Evolutionary conservation across 306 rosid genomes (phyloP).

Genomic region (Cicer pinnatifidum): DNA sequence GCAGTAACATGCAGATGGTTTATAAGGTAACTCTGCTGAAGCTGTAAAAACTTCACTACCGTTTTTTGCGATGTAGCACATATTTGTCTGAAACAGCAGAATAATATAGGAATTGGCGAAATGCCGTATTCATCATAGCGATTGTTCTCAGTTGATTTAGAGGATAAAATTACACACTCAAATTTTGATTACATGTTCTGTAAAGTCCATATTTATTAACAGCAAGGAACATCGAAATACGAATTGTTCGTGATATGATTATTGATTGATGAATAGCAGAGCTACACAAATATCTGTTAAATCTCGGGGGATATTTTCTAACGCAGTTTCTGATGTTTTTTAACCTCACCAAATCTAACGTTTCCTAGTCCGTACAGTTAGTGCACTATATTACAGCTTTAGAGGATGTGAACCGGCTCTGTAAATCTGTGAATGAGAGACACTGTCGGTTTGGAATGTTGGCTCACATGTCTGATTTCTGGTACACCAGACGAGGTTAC

Average conservation of each 20-base stretch:
- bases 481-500: too few species aligned
- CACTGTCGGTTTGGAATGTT: too few species aligned
- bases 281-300: slow-evolving; percentile 3
- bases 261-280: slow-evolving; percentile 41
- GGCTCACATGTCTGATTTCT: too few species aligned
- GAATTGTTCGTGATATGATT: slow-evolving; percentile 27
- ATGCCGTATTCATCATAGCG: slow-evolving; percentile 37
- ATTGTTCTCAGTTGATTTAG: slow-evolving; percentile 42
- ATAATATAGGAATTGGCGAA: slow-evolving; percentile 38
- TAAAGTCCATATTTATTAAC: slow-evolving; percentile 44
- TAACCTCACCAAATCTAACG: too few species aligned
- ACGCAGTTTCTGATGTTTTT: too few species aligned
- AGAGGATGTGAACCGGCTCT: too few species aligned
- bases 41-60: slow-evolving; percentile 35
- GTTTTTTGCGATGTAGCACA: slow-evolving; percentile 15
- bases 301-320: too few species aligned
- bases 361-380: too few species aligned
- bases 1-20: slow-evolving; percentile 45
- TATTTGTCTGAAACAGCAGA: slow-evolving; percentile 41
- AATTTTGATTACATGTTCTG: slow-evolving; percentile 50
- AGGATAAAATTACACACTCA: slow-evolving; percentile 40
- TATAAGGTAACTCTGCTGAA: slow-evolving; percentile 40
- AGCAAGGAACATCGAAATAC: slow-evolving; percentile 36
- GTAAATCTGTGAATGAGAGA: too few species aligned
- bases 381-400: too few species aligned